These are phyloP conservation scores for Xenoacremonium recifei DNA, from an alignment of 2,329 filamentous ascomycete species.

Conservation along the genomic window DNA sequence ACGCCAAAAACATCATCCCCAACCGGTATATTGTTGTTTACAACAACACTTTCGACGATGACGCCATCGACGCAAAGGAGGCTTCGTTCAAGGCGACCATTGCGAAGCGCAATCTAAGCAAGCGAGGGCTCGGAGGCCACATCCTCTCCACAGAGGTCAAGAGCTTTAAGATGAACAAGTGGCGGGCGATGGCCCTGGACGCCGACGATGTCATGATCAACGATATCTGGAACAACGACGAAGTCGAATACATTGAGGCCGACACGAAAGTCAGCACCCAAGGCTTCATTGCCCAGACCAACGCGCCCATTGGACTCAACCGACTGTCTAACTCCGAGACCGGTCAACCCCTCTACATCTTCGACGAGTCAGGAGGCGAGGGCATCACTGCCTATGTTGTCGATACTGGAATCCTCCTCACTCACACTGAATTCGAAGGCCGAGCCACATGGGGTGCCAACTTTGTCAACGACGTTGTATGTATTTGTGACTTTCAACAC, in stretches of 20 bases:
- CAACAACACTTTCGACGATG: constrained; percentile 51
- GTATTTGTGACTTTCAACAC: constrained; percentile 17
- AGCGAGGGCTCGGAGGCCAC: constrained; percentile 47
- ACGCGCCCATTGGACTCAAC: constrained; percentile 52
- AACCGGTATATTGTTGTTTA: constrained; percentile 66
- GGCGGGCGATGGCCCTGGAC: constrained; percentile 54
- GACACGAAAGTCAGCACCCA: constrained; percentile 47
- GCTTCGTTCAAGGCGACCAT: constrained; percentile 46
- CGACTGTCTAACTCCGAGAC: constrained; percentile 48
- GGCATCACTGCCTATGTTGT: constrained; percentile 63
- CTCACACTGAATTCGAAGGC: constrained; percentile 56
- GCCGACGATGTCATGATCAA: constrained; percentile 49
- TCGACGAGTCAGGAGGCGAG: constrained; percentile 50
- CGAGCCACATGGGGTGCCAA: constrained; percentile 54
- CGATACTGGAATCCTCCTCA: constrained; percentile 60
- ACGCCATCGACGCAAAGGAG: constrained; percentile 49
- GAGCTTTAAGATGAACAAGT: constrained; percentile 46
- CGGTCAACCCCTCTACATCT: constrained; percentile 37
- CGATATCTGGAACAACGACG: constrained; percentile 45
- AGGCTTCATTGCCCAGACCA: constrained; percentile 48
- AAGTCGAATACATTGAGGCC: constrained; percentile 54
- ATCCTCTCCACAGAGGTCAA: constrained; percentile 46
- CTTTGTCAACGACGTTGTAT: constrained; percentile 46
- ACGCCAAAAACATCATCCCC: constrained; percentile 47
- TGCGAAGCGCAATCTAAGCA: constrained; percentile 56